Evolutionary conservation across 805 yeast genomes (phyloP).

Genomic region (Lachancea lanzarotensis): DNA sequence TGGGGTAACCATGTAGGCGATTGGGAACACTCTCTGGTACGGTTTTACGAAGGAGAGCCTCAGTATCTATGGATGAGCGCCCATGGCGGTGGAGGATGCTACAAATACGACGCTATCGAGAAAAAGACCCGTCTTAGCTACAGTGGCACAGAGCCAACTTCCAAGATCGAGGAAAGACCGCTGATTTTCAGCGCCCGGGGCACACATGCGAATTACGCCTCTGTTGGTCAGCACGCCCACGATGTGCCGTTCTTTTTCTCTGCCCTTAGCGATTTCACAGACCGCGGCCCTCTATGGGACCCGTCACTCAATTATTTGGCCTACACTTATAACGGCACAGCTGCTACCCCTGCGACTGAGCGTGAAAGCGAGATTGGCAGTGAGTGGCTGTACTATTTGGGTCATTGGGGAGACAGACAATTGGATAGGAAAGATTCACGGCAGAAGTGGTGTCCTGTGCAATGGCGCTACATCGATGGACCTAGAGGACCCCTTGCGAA

Average conservation of each 20-base stretch:
- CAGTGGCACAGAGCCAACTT: constrained; percentile 73
- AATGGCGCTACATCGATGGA: constrained; percentile 87
- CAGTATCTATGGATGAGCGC: constrained; percentile 93
- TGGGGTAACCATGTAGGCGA: constrained; percentile 97
- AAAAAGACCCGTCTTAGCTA: constrained; percentile 54
- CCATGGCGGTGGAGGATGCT: constrained; percentile 96
- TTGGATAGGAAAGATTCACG: constrained; percentile 63
- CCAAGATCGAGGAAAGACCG: constrained; percentile 57
- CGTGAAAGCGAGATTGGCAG: constrained; percentile 36
- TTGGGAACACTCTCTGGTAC: constrained; percentile 91
- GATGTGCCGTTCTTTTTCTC: constrained; percentile 77
- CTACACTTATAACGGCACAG: constrained; percentile 65
- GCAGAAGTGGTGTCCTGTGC: constrained; percentile 82
- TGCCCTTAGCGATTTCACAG: constrained; percentile 87
- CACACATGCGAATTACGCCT: constrained; percentile 93
- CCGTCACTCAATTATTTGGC: constrained; percentile 77
- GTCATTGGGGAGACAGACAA: constrained; percentile 88
- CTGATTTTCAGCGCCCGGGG: constrained; percentile 88
- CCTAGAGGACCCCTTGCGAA: constrained; percentile 87
- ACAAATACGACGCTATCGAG: constrained; percentile 68
- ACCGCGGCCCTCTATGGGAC: constrained; percentile 93
- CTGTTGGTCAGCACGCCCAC: constrained; percentile 94
- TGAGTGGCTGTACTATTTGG: constrained; percentile 73
- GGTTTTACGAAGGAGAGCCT: constrained; percentile 78
- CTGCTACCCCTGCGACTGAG: constrained; percentile 35